Evolutionary conservation across 495 filamentous ascomycete genomes (phyloP).

Genomic region (Xylaria cubensis): DNA sequence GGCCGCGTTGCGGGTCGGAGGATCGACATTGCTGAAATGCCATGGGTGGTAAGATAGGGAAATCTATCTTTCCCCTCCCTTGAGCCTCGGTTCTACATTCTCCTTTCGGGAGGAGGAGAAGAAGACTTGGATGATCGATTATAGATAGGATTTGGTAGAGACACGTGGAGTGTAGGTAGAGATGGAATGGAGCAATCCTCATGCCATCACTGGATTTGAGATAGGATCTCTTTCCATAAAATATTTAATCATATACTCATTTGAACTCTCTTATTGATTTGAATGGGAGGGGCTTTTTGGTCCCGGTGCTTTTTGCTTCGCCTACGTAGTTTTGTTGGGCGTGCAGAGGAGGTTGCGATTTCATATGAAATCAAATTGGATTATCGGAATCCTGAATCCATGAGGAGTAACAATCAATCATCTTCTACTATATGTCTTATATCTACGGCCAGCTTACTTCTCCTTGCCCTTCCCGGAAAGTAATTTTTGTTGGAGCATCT

Average conservation of each 20-base stretch:
- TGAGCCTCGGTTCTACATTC: not conserved
- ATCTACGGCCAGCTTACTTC: not conserved
- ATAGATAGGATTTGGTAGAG: not conserved
- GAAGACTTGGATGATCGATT: not conserved
- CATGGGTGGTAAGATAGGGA: slow-evolving; percentile 8
- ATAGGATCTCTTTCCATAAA: not conserved
- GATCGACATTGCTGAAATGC: slow-evolving; percentile 17
- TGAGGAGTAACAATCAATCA: not conserved
- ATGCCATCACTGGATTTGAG: not conserved
- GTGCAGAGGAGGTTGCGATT: not conserved
- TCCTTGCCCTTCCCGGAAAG: not conserved
- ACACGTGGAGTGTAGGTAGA: slow-evolving; percentile 2
- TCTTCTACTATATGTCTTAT: not conserved
- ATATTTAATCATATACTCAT: not conserved
- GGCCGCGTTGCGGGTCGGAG: not conserved
- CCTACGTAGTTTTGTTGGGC: not conserved
- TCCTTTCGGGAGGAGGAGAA: not conserved
- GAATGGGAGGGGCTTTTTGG: not conserved
- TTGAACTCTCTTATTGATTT: not conserved
- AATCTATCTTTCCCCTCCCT: not conserved
- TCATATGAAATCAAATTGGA: not conserved
- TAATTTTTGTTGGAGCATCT: not conserved
- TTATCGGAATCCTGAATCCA: not conserved
- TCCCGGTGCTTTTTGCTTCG: not conserved
- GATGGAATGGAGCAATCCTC: slow-evolving; percentile 20